Base-by-base conservation (phyloP, 805 yeast species). In the Torulaspora microellipsoides region DNA sequence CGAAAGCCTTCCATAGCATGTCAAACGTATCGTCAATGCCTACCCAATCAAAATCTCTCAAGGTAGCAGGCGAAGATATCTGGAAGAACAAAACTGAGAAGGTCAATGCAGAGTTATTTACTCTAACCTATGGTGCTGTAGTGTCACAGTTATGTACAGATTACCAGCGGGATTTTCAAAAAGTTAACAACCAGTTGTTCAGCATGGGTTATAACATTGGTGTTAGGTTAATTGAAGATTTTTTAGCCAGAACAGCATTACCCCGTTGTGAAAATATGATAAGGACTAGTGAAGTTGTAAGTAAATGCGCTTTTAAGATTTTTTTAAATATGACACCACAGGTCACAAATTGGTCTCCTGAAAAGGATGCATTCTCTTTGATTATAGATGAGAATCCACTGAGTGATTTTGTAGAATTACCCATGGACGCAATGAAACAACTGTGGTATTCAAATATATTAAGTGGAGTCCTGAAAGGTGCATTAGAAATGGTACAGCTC, bases 151-250 rank as follows among this genome's bases (percentile, higher is more conserved):
- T 93, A 41, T 89, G 96, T 60, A 78, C 82, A 46, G 98, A 93
- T 59, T 82, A 77, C 64, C 76, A 82, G 42, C 74, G 78, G 50
- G 85, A 90, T 63, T 90, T 87, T 62, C 61, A 59, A 6, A 81
- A 81, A 56, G 96, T 93, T 45, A 93, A 93, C 60, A 70, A 71
- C 40, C 95, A 91, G 59, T 71, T 93, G 38, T 95, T 83, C 56
- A 77, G 79, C 51, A 91, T 93, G 98, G 99, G 99, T 1, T 87
- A 90, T 64, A 89, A 86, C 61, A 93, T 93, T 32, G 99, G 99
- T 1, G 69, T 89, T 37, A 71, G 99, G 51, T 65, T 93, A 46
- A 86, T 93, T 38, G 99, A 93, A 59, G 99, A 93, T 61, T 88
- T 91, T 58, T 70, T 93, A 32, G 95, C 96, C 27, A 81, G 84